Evolutionary conservation across 805 yeast species (phyloP), one percentile per base, ranked within the genome.

Genomic region (Metschnikowia bowlesiae): DNA sequence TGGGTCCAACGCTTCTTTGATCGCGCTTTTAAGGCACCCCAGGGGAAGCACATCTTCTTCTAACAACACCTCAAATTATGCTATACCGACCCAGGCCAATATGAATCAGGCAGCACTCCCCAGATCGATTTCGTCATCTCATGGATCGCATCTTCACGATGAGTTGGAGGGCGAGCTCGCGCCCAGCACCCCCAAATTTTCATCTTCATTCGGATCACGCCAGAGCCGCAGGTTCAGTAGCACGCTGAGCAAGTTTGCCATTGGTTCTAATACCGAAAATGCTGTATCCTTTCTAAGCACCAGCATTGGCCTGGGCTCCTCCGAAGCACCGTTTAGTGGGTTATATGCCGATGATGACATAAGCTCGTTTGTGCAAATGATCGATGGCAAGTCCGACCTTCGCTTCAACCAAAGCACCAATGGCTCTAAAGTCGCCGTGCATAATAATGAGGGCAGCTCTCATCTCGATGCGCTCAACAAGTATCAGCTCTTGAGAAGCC

Each of bases 181-280:
- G 5, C 62, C 74, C 28, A 71, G 61, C 32, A 72, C 84, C 0
- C 85, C 87, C 1, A 75, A 83, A 54, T 85, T 84, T 56, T 79
- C 88, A 2, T 82, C 92, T 0, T 84, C 91, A 0, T 85, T 85
- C 64, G 87, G 88, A 0, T 82, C 84, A n/a, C 69, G 87, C 44
- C 75, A 70, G 13, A 69, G 75, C 51, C 75, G 85, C n/a, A 72
- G 87, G 31, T 71, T 68, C 51, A 67, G 73, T 39, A 69, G 64
- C 50, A 64, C 73, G n/a, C 52, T 56, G 22, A 37, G 55, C 16
- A 30, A 54, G 47, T 18, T 39, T 48, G 36, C 40, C 39, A 29
- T 53, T 18, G 53, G 66, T 8, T 62, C 60, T 10, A 62, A 62
- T 18, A 57, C 60, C 44, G 62, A 56, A 13, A 51, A 53, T 22